Conservation (phyloP, 495 filamentous ascomycete genomes). For the Penicillium taxi region DNA sequence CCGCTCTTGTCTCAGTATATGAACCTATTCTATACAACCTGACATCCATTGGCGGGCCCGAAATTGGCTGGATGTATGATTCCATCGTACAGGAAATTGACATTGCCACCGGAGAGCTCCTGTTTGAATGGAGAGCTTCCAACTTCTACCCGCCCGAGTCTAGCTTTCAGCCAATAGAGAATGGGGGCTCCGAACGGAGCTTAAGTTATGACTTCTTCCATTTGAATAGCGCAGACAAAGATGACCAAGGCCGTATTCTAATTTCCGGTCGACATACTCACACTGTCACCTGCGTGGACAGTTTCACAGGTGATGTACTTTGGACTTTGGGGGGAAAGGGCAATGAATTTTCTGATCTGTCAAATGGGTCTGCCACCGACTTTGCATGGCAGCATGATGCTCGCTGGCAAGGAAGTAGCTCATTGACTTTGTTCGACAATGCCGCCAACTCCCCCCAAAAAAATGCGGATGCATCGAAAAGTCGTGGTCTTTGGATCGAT, state of each 20-base stretch:
- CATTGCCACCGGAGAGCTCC: conserved; percentile 30
- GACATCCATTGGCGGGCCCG: conserved; percentile 35
- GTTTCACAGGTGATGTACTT: conserved; percentile 43
- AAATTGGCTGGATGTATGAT: conserved; percentile 36
- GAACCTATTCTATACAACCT: conserved; percentile 40
- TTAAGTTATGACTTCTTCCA: conserved; percentile 45
- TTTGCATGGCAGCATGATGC: conserved; percentile 51
- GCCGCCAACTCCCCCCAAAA: conserved; percentile 23
- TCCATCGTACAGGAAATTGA: conserved; percentile 41
- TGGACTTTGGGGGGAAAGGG: conserved; percentile 47
- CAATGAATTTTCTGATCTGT: conserved; percentile 39
- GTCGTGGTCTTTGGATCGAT: conserved; percentile 25
- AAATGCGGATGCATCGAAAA: conserved; percentile 11
- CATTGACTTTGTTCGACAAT: conserved; percentile 47
- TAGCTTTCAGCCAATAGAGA: conserved; percentile 15
- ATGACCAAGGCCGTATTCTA: conserved; percentile 44
- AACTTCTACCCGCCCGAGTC: conserved; percentile 19
- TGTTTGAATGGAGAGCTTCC: conserved; percentile 36
- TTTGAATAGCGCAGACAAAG: conserved; percentile 52
- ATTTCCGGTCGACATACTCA: conserved; percentile 48
- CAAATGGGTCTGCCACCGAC: conserved; percentile 32
- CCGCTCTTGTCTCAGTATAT: conserved; percentile 46
- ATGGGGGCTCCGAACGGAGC: conserved; percentile 15
- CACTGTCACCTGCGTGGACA: conserved; percentile 37
- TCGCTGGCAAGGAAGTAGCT: conserved; percentile 30